These are phyloP conservation scores for Eucalyptus guilfoylei DNA, from an alignment of 345 rosid species.

Conservation along the genomic window DNA sequence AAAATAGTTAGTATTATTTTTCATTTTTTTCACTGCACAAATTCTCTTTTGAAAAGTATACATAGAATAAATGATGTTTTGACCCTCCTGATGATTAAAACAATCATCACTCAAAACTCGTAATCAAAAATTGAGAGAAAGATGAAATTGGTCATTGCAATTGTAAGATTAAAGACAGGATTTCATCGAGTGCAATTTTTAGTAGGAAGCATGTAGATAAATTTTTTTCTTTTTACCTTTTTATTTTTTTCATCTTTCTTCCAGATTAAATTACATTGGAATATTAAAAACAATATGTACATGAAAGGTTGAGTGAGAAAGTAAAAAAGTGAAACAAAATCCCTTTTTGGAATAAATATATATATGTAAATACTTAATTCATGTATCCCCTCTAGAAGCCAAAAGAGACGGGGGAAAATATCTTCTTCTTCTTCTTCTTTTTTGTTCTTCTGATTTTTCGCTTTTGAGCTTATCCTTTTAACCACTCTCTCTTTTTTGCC, in stretches of 20 bases:
- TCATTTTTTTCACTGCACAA: rapidly evolving
- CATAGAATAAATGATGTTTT: neutral
- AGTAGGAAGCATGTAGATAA: neutral
- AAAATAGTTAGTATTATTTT: neutral
- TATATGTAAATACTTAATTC: neutral
- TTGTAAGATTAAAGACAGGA: rapidly evolving
- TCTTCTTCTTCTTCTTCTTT: neutral
- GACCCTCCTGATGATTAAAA: rapidly evolving
- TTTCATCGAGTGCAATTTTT: neutral
- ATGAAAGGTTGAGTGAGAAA: neutral
- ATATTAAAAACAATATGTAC: neutral
- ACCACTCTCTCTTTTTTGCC: neutral
- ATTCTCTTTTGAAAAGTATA: neutral
- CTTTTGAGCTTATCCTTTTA: neutral
- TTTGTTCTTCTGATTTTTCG: neutral
- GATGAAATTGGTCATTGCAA: neutral
- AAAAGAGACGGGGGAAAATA: neutral
- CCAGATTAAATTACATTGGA: neutral
- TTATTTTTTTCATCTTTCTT: neutral
- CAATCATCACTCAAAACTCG: neutral
- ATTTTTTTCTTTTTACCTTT: neutral
- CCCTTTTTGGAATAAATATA: neutral
- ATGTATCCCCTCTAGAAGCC: neutral
- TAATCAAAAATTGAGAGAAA: neutral
- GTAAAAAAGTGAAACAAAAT: neutral